Evolutionary conservation across 208 protist species (phyloP), one percentile per base, ranked within the genome.

Genomic region (Jaenimonas drosophilae): DNA sequence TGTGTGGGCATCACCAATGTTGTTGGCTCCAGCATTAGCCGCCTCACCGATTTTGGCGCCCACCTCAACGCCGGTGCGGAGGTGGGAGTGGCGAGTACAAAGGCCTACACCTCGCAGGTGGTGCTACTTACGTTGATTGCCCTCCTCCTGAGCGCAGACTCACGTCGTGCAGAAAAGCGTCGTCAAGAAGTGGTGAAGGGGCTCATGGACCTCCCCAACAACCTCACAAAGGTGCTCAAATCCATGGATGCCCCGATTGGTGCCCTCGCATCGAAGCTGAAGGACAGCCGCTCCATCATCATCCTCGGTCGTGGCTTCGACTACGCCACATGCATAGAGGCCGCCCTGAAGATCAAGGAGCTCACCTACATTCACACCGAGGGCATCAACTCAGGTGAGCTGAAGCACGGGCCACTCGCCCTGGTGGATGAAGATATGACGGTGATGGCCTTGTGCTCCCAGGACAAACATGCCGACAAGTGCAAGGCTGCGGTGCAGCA

Each of bases 331-430:
- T 81, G 77, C 24, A 51, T 97, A 29, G 97, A 99, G 69, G 94
- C 89, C 12, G 83, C 94, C 14, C 70, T 98, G 24, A 98, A 98
- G 60, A 74, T 98, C 45, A 98, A 99, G 65, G 97, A 99, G 72
- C 62, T 99, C 31, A 91, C 77, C 9, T 99, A 99, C 73, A 82
- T 98, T 17, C 95, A 98, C 62, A 88, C 94, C 3, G 97, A 99
- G 59, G 96, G 95, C 36, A 96, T 98, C 46, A 76, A 92, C 44
- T 76, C 77, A 1, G 96, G 96, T 4, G 96, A 98, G 49, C 74
- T 99, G 6, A 99, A 99, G 74, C 97, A 99, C 54, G 97, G 97
- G 6, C 94, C 97, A 9, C 81, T 99, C 12, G 97, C 97, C 20
- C 70, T 99, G 3, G 87, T 99, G 28, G 95, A 98, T 38, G 76